Percentiles rank a stretch among this genome's conserved stretches.
phyloP scores from a whole-genome alignment of 2,329 filamentous ascomycete genomes.

The Pseudocercospora eumusae region DNA sequence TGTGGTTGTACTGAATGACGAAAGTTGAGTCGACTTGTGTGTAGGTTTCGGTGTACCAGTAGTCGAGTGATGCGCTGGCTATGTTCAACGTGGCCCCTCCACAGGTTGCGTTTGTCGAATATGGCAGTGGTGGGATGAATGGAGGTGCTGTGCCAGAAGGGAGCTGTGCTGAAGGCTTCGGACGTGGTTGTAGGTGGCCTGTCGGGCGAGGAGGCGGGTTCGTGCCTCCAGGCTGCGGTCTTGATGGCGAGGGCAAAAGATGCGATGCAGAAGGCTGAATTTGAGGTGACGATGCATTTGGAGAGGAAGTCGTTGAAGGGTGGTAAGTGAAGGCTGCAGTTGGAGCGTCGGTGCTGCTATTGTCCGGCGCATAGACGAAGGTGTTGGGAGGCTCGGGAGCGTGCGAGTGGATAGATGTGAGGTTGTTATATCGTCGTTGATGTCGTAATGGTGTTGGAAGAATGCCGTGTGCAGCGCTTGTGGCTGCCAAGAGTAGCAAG shows the following conservation, averaged over 20 bases:
- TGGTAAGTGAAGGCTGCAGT: not conserved
- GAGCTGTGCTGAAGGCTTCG: not conserved
- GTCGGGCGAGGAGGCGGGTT: not conserved
- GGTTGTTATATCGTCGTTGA: constrained; percentile 10
- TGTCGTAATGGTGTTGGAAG: constrained; percentile 3
- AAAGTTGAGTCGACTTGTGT: constrained; percentile 40
- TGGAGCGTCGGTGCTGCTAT: not conserved
- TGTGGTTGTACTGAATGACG: constrained; percentile 32
- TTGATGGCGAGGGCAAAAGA: too few relatives aligned
- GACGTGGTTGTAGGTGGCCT: not conserved
- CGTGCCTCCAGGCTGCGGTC: too few relatives aligned
- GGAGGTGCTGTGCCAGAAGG: constrained; percentile 6
- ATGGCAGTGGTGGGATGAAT: constrained; percentile 16
- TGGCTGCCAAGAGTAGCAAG: constrained; percentile 14
- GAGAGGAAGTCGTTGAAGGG: not conserved
- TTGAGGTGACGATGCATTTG: not conserved
- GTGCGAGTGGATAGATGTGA: not conserved
- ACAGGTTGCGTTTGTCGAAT: constrained; percentile 25
- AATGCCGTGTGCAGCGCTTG: constrained; percentile 13
- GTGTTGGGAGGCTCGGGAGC: too few relatives aligned
- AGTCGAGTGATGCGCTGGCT: constrained; percentile 39
- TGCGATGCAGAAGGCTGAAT: too few relatives aligned
- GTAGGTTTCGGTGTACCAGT: constrained; percentile 40
- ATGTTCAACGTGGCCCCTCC: constrained; percentile 41
- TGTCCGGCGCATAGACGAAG: not conserved